Evolutionary conservation across 805 yeast species (phyloP), one percentile per base, ranked within the genome.

Genomic region (Metschnikowia colocasiae): DNA sequence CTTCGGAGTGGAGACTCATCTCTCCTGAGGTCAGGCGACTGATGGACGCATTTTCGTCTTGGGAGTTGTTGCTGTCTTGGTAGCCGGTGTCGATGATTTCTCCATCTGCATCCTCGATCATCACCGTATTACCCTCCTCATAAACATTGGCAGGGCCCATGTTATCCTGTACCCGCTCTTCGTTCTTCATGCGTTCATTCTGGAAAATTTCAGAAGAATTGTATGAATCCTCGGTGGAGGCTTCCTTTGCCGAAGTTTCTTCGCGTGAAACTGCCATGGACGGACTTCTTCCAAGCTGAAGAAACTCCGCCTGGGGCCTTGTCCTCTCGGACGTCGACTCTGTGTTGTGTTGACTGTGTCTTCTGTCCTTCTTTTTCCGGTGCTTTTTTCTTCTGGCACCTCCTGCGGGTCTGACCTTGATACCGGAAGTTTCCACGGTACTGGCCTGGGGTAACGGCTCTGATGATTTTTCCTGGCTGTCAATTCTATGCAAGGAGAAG

Each of bases 101-200:
- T 46, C 98, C 98, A 40, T 82, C 75, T 47, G 77, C 79, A 64
- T 90, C 94, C 62, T 92, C 99, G 46, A 92, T 74, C 45, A 91
- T 78, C 31, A 91, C 63, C 36, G 76, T 71, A 31, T 71, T 58
- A 22, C 95, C 96, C 56, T 89, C 96, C 40, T 79, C 80, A 62
- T 62, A 75, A 3, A 74, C 74, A 15, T 65, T 62, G 10, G 70
- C 60, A 19, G 76, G 69, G 19, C 48, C 39, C 9, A 29, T 46
- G 19, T 40, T 43, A 22, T 45, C 51, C 13, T 45, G 46, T 32
- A 15, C 25, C 13, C 20, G n/a, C 9, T 34, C 27, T 3, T 35
- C 41, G 5, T 40, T 35, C 23, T 34, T 25, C 9, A 31, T 22
- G 15, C 25, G 29, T 6, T 20, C 43, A 6, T 29, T 7, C 26